Percentiles rank a stretch among this genome's conserved stretches.
Conservation (phyloP, 768 basidiomycete genomes). For the Leccinum olivaceopallidum region DNA sequence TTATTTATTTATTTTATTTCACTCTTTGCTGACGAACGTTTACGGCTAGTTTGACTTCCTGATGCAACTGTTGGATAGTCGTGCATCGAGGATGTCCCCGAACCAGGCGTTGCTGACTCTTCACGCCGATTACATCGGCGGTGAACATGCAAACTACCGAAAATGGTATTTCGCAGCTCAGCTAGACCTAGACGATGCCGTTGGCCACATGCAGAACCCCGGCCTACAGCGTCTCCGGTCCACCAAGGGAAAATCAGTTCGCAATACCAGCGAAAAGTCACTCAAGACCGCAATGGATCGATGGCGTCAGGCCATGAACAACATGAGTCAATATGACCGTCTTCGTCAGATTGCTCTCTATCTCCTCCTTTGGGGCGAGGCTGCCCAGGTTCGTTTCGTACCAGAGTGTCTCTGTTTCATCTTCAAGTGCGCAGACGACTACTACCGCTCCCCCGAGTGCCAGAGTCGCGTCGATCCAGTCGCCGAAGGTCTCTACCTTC, state of each 20-base stretch:
- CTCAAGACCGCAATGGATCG: constrained; percentile 84
- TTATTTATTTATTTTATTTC: constrained; percentile 15
- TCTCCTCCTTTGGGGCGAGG: constrained; percentile 97
- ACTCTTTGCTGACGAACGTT: constrained; percentile 8
- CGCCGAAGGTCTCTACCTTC: constrained; percentile 93
- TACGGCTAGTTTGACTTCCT: constrained; percentile 83
- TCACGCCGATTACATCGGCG: constrained; percentile 98
- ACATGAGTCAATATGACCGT: constrained; percentile 98
- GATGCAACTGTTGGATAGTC: constrained; percentile 96
- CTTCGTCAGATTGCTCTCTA: constrained; percentile 95
- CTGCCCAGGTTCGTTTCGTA: constrained; percentile 93
- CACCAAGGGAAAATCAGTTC: constrained; percentile 58
- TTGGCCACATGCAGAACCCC: constrained; percentile 90
- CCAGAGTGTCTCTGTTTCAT: constrained; percentile 99
- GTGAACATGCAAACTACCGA: constrained; percentile 97
- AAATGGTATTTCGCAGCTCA: constrained; percentile 99
- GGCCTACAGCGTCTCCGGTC: constrained; percentile 84
- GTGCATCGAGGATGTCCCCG: constrained; percentile 96
- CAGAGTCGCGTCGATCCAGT: constrained; percentile 91
- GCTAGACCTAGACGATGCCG: constrained; percentile 96
- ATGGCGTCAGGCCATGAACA: constrained; percentile 98
- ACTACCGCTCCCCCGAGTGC: constrained; percentile 98
- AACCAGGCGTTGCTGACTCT: constrained; percentile 93
- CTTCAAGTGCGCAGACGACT: constrained; percentile 99
- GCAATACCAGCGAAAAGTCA: constrained; percentile 57